Percentiles rank a stretch among this genome's conserved stretches.
Evolutionary conservation across 257 asterid genomes (phyloP).

Genomic region (Solanum neorickii): DNA sequence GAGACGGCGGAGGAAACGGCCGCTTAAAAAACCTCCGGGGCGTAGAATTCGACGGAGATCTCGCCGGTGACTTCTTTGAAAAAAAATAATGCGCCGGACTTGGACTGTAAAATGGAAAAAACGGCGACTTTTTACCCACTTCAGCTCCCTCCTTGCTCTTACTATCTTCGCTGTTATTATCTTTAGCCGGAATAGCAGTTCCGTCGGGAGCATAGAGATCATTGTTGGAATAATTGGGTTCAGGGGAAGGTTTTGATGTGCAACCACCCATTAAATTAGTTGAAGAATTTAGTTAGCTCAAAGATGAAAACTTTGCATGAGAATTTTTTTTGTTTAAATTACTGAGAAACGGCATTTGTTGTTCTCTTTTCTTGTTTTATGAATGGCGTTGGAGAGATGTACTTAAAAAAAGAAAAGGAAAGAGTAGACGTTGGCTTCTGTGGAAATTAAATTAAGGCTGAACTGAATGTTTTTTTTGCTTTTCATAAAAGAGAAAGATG

Average conservation of each 20-base stretch:
- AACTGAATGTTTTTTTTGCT: background rate
- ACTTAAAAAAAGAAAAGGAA: background rate
- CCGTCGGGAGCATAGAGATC: background rate
- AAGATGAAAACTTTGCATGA: background rate
- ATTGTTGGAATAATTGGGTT: slow-evolving; percentile 2
- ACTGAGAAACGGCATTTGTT: background rate
- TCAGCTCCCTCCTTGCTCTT: slow-evolving; percentile 6
- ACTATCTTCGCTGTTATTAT: background rate
- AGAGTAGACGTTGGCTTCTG: slow-evolving; percentile 4
- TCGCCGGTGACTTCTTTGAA: slow-evolving; percentile 70
- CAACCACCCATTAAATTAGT: slow-evolving; percentile 49
- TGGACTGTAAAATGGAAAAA: slow-evolving; percentile 81
- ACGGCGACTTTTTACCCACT: slow-evolving; percentile 54
- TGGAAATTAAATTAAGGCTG: background rate
- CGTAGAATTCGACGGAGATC: slow-evolving; percentile 47
- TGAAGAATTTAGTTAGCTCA: background rate
- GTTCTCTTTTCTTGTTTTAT: background rate
- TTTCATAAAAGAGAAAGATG: background rate
- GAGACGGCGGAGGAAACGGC: slow-evolving; percentile 38
- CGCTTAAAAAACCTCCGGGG: slow-evolving; percentile 46
- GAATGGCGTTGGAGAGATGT: background rate
- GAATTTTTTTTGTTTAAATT: background rate
- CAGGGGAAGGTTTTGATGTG: slow-evolving; percentile 43
- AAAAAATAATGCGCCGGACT: slow-evolving; percentile 75
- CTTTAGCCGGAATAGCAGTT: slow-evolving; percentile 3